Conservation (phyloP, 2,329 filamentous ascomycete genomes). For the Sarocladiaceae sp. region DNA sequence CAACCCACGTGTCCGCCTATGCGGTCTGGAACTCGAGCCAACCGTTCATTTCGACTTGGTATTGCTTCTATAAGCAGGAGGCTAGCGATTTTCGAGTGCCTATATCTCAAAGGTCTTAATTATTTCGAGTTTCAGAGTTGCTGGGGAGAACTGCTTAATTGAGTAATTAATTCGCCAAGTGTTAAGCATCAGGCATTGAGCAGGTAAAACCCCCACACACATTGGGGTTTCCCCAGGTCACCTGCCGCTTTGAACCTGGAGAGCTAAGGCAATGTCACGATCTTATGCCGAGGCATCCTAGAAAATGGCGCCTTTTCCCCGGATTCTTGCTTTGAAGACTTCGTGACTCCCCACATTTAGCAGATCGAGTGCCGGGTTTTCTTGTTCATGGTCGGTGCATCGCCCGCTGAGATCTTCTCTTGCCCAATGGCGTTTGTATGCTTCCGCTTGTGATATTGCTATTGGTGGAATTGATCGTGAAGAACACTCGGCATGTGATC, state of each 20-base stretch:
- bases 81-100: not conserved
- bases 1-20: not conserved
- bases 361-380: not conserved
- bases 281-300: not conserved
- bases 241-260: not conserved
- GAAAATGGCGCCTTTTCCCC: not conserved
- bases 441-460: too few relatives aligned
- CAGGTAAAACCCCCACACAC: not conserved
- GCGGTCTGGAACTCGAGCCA: not conserved
- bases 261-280: not conserved
- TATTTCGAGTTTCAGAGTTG: not conserved
- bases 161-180: slow-evolving; percentile 8
- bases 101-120: not conserved
- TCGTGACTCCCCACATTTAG: not conserved
- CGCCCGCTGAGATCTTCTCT: too few relatives aligned
- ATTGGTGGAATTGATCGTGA: too few relatives aligned
- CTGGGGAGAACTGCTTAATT: slow-evolving; percentile 7
- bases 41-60: not conserved
- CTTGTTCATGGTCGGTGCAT: too few relatives aligned
- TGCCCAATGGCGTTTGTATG: too few relatives aligned
- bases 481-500: too few relatives aligned
- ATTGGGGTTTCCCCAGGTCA: not conserved
- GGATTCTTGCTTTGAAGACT: not conserved
- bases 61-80: slow-evolving; percentile 3
- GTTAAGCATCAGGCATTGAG: not conserved